Conservation (phyloP, 768 basidiomycete species). For the Phanerochaete carnosa region DNA sequence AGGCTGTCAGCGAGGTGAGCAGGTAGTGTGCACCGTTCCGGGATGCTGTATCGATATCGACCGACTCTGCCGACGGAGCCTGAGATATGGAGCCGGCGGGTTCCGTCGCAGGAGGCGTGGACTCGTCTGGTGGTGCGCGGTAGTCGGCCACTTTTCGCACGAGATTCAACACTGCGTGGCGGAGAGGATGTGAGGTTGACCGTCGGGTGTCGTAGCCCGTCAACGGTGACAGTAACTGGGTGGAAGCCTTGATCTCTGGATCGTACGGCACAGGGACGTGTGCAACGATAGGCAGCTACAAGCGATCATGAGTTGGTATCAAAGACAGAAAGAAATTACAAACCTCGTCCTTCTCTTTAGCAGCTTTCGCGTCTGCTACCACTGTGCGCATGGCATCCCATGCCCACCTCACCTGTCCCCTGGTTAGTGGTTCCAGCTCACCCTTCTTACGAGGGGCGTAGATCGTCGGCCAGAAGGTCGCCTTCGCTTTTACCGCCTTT, state of each 20-base stretch:
- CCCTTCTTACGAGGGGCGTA: slow-evolving; percentile 68
- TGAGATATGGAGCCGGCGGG: slow-evolving; percentile 12
- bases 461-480: slow-evolving; percentile 81
- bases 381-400: slow-evolving; percentile 58
- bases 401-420: slow-evolving; percentile 71
- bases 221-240: slow-evolving; percentile 33
- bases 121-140: slow-evolving; percentile 29
- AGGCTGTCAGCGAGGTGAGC: slow-evolving; percentile 78
- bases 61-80: not conserved
- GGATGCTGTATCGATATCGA: not conserved
- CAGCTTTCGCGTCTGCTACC: slow-evolving; percentile 45
- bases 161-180: slow-evolving; percentile 80
- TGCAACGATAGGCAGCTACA: slow-evolving; percentile 72
- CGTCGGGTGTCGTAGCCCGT: slow-evolving; percentile 68
- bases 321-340: not conserved
- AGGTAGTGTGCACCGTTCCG: slow-evolving; percentile 81
- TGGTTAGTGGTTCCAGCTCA: slow-evolving; percentile 65
- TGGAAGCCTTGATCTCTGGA: slow-evolving; percentile 19
- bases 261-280: slow-evolving; percentile 59
- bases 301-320: not conserved
- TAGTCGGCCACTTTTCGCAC: slow-evolving; percentile 64
- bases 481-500: slow-evolving; percentile 63
- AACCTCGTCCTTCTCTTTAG: slow-evolving; percentile 58
- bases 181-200: slow-evolving; percentile 70
- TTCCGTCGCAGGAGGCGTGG: slow-evolving; percentile 5